Percentiles rank a stretch among this genome's conserved stretches.
Conservation (phyloP, 2,329 filamentous ascomycete species). For the Cladobotryum mycophilum region DNA sequence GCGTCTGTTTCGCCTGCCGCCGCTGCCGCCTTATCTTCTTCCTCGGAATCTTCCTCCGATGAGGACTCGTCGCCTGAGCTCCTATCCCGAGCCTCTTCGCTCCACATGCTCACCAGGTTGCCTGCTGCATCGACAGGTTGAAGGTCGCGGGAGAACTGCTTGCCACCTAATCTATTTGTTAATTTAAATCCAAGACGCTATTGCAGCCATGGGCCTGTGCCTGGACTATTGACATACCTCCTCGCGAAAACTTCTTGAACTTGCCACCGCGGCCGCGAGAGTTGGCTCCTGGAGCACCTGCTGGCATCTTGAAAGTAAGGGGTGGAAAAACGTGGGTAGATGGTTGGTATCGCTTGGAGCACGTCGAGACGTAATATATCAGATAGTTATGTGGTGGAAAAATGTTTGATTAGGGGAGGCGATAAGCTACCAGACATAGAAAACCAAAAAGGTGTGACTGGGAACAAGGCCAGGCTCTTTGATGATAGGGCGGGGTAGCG, state of each 20-base stretch:
- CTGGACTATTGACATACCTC: slow-evolving; percentile 53
- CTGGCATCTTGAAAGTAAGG: slow-evolving; percentile 36
- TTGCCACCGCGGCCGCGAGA: slow-evolving; percentile 83
- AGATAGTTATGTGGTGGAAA: too few relatives aligned
- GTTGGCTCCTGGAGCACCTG: slow-evolving; percentile 38
- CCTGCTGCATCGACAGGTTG: slow-evolving; percentile 84
- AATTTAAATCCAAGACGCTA: neutral
- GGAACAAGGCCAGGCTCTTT: too few relatives aligned
- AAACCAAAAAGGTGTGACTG: too few relatives aligned
- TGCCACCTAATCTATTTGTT: slow-evolving; percentile 60
- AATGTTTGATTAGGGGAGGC: too few relatives aligned
- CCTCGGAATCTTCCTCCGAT: slow-evolving; percentile 47
- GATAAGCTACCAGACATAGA: too few relatives aligned
- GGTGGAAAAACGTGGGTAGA: too few relatives aligned
- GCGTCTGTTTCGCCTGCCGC: slow-evolving; percentile 38
- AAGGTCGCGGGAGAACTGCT: slow-evolving; percentile 89
- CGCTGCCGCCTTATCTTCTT: slow-evolving; percentile 46
- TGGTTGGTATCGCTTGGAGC: too few relatives aligned
- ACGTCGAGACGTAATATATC: too few relatives aligned
- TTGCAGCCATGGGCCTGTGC: slow-evolving; percentile 2
- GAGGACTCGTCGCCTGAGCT: slow-evolving; percentile 48
- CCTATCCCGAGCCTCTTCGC: slow-evolving; percentile 45
- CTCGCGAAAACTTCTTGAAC: slow-evolving; percentile 87
- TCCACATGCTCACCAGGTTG: slow-evolving; percentile 85
- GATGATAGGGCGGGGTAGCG: too few relatives aligned